Evolutionary conservation across 129 eudicot species (phyloP), one percentile per base, ranked within the genome.

Genomic region (Saposhnikovia divaricata): DNA sequence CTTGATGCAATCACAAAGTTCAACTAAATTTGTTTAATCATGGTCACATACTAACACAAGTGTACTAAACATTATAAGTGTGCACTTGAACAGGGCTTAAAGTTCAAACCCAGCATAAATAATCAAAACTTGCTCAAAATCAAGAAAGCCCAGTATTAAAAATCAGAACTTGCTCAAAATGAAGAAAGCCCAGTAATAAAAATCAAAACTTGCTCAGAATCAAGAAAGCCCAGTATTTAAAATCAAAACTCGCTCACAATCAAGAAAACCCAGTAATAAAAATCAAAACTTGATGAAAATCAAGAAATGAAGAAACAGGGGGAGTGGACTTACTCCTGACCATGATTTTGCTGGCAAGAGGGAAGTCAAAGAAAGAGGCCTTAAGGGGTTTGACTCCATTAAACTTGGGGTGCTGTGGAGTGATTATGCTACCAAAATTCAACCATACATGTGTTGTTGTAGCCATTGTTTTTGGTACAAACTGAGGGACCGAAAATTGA

Each of bases 261-360:
- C 47, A 44, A 44, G 47, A 44, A 44, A 42, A 5, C 45, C 45
- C 45, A 5, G 45, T 43, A 43, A 6, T 43, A 7, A 43, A 43
- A 43, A 43, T 43, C 45, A 43, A 43, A 43, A 43, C 45, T 43
- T 44, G 3, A 8, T 9, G 12, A 44, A 9, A 44, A 9, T 44
- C 47, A 44, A 44, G 47, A 44, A 44, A 46, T 46, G 50, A 46
- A 12, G 3, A 27, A 11, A 75, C 4, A 31, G 86, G 38, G 75
- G 40, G 21, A 10, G n/a, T 0, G 65, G 13, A 61, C 92, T 91
- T 89, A 89, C 96, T 91, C 87, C 85, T 85, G 78, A 91, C 96
- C 57, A 87, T 85, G 80, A 91, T 84, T 79, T 89, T 91, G 93
- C 87, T 91, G 21, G 93, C 93, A 15, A 91, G 87, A 31, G 96